Evolutionary conservation across 2,329 filamentous ascomycete genomes (phyloP).

Genomic region (Blastomyces parvus): DNA sequence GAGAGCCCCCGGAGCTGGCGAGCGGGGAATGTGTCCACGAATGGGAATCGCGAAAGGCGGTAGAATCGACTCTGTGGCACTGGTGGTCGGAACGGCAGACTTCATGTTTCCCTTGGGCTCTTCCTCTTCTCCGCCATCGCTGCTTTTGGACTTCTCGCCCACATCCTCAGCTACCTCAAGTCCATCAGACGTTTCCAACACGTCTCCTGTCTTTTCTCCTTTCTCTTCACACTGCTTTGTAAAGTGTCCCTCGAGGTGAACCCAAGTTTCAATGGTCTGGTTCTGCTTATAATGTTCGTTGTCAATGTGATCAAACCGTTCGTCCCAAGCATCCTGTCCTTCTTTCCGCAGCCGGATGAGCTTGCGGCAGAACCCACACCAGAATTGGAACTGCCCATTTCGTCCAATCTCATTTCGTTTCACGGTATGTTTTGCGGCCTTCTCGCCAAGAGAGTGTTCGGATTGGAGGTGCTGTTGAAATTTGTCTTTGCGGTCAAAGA

Average conservation of each 20-base stretch:
- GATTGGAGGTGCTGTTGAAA: slow-evolving; percentile 54
- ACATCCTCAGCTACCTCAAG: not conserved
- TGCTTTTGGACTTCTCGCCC: not conserved
- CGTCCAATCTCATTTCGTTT: slow-evolving; percentile 52
- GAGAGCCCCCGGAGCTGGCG: not conserved
- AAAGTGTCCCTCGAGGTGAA: slow-evolving; percentile 19
- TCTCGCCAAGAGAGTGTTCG: slow-evolving; percentile 37
- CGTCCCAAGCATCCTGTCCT: slow-evolving; percentile 49
- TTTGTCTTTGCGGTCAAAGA: slow-evolving; percentile 49
- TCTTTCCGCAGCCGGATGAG: slow-evolving; percentile 45
- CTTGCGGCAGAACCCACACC: slow-evolving; percentile 73
- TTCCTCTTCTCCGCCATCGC: not conserved
- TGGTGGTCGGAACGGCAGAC: not conserved
- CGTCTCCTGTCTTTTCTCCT: not conserved
- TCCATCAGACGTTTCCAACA: not conserved
- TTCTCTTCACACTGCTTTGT: not conserved
- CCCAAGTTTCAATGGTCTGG: slow-evolving; percentile 28
- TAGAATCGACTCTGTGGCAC: not conserved
- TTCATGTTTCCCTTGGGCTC: not conserved
- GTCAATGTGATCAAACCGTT: slow-evolving; percentile 66
- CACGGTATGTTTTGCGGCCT: slow-evolving; percentile 27
- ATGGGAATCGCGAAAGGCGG: not conserved
- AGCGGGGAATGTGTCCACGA: not conserved
- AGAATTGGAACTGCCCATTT: slow-evolving; percentile 59
- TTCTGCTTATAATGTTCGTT: slow-evolving; percentile 38